phyloP scores from a whole-genome alignment of 73 alveolate species.

The Paraurostyla sp. region DNA sequence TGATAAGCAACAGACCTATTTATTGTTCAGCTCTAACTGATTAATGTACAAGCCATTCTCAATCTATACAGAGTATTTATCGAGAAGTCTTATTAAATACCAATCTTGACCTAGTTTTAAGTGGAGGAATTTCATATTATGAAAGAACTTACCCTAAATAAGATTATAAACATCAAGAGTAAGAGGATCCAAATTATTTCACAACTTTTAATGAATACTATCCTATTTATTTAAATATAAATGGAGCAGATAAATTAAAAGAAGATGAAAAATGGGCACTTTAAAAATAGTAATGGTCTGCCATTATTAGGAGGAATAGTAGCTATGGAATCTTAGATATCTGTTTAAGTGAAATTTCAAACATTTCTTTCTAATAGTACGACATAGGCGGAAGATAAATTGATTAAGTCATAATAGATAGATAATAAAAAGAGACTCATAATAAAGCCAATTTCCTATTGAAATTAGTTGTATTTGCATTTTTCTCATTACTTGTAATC shows the following conservation, averaged over 20 bases:
- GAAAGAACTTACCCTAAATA: slow-evolving; percentile 46
- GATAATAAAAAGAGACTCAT: neutral
- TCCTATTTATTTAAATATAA: slow-evolving; percentile 22
- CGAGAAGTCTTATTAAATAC: neutral
- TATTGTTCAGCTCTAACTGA: slow-evolving; percentile 13
- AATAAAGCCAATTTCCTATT: too few relatives aligned
- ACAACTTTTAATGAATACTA: neutral
- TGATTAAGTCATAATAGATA: neutral
- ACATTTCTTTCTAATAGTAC: neutral
- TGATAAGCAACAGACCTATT: slow-evolving; percentile 8
- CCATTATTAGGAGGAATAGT: neutral
- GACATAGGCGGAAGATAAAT: neutral
- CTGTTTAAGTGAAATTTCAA: neutral
- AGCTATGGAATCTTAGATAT: neutral
- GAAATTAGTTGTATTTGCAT: too few relatives aligned
- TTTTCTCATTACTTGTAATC: too few relatives aligned
- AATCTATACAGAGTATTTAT: neutral
- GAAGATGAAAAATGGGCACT: slow-evolving; percentile 3
- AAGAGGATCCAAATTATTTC: slow-evolving; percentile 13
- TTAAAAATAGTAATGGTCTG: slow-evolving; percentile 39
- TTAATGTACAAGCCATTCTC: neutral
- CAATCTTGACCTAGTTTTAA: neutral
- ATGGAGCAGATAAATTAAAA: neutral
- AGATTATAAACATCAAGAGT: slow-evolving; percentile 18
- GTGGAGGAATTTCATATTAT: neutral